A percentile compares a stretch with the other conserved stretches of the same genome.
phyloP scores from a whole-genome alignment of 306 rosid species.

The Dryas drummondii region DNA sequence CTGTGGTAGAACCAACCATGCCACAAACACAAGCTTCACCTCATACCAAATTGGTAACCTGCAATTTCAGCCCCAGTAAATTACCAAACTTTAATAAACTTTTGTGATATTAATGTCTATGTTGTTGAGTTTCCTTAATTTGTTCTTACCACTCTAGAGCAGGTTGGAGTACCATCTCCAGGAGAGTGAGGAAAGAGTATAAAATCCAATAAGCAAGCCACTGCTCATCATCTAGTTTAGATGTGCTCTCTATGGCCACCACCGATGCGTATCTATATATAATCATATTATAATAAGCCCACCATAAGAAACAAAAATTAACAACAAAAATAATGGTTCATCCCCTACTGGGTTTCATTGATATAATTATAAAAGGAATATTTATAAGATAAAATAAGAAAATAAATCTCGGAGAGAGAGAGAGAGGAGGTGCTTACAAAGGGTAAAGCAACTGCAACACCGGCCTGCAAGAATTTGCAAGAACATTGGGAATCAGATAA shows the following conservation, averaged over 20 bases:
- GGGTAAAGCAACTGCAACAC: conserved; percentile 69
- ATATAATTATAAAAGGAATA: neutral
- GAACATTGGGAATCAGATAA: neutral
- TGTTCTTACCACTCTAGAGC: conserved; percentile 52
- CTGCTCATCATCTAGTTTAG: conserved; percentile 73
- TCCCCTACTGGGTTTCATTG: neutral
- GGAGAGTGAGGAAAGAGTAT: conserved; percentile 81
- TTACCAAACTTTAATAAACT: neutral
- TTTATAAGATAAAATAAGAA: neutral
- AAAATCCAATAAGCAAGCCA: conserved; percentile 98
- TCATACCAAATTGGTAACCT: conserved; percentile 85
- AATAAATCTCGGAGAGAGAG: neutral
- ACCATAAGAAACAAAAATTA: neutral
- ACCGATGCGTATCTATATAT: conserved; percentile 81
- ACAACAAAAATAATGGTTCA: too few relatives aligned
- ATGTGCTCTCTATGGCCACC: conserved; percentile 70
- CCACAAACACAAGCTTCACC: conserved; percentile 66
- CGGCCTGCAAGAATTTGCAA: conserved; percentile 51
- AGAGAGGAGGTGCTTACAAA: conserved; percentile 49
- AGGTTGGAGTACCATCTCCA: conserved; percentile 71
- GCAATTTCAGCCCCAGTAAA: neutral
- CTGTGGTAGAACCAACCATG: conserved; percentile 87
- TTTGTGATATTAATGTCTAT: too few relatives aligned
- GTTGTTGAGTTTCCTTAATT: neutral
- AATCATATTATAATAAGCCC: neutral